phyloP scores from a whole-genome alignment of 2,329 filamentous ascomycete species.

The Basipetospora chlamydospora region DNA sequence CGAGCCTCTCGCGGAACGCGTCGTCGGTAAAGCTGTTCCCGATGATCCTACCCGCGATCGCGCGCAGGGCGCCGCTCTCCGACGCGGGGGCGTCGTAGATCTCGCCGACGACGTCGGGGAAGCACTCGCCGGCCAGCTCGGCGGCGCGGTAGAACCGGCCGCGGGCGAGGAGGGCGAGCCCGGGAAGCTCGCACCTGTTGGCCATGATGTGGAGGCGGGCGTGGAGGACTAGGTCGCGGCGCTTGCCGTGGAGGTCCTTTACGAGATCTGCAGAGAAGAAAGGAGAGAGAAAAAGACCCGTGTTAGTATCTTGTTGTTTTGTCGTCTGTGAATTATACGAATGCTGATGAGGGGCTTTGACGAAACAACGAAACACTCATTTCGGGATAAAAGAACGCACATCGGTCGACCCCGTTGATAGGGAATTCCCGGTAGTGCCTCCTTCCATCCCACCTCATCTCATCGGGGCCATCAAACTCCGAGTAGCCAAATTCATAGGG shows the following conservation, averaged over 20 bases:
- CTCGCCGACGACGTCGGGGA: slow-evolving; percentile 11
- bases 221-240: slow-evolving; percentile 5
- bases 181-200: slow-evolving; percentile 19
- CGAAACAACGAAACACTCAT: too few species aligned
- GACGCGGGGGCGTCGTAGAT: slow-evolving; percentile 13
- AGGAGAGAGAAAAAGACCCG: too few species aligned
- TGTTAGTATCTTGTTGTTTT: background rate
- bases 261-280: background rate
- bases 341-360: slow-evolving; percentile 4
- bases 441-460: too few species aligned
- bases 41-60: too few species aligned
- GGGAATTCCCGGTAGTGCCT: too few species aligned
- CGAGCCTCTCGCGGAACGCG: too few species aligned
- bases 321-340: background rate
- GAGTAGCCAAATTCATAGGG: too few species aligned
- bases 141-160: slow-evolving; percentile 16
- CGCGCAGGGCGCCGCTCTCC: too few species aligned
- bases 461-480: too few species aligned
- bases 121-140: slow-evolving; percentile 5
- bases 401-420: too few species aligned
- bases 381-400: too few species aligned
- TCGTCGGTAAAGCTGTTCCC: too few species aligned
- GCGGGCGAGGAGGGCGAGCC: slow-evolving; percentile 15
- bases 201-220: slow-evolving; percentile 19
- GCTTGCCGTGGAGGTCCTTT: background rate